Percentiles rank a stretch among this genome's conserved stretches.
phyloP scores from a whole-genome alignment of 1,284 basidiomycete species.

The Cryptococcus jaspeensis region DNA sequence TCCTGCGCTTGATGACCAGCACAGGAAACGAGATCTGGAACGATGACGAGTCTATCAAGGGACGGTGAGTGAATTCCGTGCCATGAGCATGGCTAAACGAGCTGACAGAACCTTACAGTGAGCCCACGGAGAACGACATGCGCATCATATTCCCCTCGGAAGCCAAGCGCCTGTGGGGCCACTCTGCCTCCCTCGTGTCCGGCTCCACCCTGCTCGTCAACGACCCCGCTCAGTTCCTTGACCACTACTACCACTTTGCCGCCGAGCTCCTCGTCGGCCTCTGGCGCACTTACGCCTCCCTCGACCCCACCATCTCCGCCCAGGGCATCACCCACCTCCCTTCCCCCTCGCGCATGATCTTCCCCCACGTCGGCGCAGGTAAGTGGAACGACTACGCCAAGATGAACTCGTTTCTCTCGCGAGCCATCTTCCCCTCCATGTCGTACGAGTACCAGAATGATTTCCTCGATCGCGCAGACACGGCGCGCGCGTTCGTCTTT shows the following conservation, averaged over 20 bases:
- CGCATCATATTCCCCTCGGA: slow-evolving; percentile 67
- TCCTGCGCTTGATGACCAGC: slow-evolving; percentile 51
- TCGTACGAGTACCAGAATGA: slow-evolving; percentile 60
- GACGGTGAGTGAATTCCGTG: slow-evolving; percentile 31
- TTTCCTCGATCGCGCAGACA: slow-evolving; percentile 60
- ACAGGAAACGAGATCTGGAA: slow-evolving; percentile 53
- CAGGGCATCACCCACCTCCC: slow-evolving; percentile 65
- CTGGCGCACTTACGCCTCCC: slow-evolving; percentile 79
- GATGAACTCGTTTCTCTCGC: slow-evolving; percentile 66
- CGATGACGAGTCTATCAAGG: slow-evolving; percentile 50
- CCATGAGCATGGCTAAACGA: background rate
- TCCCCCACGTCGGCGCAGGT: slow-evolving; percentile 66
- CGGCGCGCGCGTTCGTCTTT: slow-evolving; percentile 69
- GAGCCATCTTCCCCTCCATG: slow-evolving; percentile 71
- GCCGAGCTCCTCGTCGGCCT: slow-evolving; percentile 85
- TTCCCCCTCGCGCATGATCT: slow-evolving; percentile 68
- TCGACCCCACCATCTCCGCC: slow-evolving; percentile 66
- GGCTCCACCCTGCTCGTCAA: slow-evolving; percentile 61
- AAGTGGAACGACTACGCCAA: slow-evolving; percentile 83
- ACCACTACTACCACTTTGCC: slow-evolving; percentile 56
- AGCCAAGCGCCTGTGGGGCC: slow-evolving; percentile 67
- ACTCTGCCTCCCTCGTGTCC: slow-evolving; percentile 44
- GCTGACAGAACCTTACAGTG: slow-evolving; percentile 18
- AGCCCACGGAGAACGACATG: slow-evolving; percentile 74
- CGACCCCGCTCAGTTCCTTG: slow-evolving; percentile 77